Conservation (phyloP, 169 alveolate species). For the Plasmodium yoelii region DNA sequence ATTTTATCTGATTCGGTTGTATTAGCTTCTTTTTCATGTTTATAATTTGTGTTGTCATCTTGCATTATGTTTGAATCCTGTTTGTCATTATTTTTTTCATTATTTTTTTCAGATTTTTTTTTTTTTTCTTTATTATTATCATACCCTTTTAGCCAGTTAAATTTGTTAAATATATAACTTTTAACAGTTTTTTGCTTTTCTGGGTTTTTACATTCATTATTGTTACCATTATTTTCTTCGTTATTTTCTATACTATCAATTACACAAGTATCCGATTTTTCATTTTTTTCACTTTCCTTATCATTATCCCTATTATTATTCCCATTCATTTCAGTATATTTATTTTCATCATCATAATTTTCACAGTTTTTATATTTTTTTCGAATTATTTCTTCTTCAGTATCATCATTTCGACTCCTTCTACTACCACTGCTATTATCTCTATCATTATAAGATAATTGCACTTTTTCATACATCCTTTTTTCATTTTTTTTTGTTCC, state of each 20-base stretch:
- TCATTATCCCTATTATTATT: neutral
- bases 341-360: neutral
- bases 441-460: slow-evolving; percentile 17
- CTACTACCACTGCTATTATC: slow-evolving; percentile 9
- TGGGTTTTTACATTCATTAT: neutral
- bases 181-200: slow-evolving; percentile 38
- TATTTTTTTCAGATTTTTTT: neutral
- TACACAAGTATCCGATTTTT: neutral
- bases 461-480: slow-evolving; percentile 42
- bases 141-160: slow-evolving; percentile 45
- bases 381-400: slow-evolving; percentile 26
- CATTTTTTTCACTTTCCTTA: neutral
- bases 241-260: neutral
- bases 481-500: slow-evolving; percentile 35
- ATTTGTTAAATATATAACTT: slow-evolving; percentile 35
- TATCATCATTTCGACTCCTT: slow-evolving; percentile 18
- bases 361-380: slow-evolving; percentile 37
- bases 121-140: slow-evolving; percentile 43
- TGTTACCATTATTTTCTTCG: neutral
- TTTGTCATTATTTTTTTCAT: too few species aligned
- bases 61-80: too few species aligned
- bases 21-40: too few species aligned
- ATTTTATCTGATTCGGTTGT: too few species aligned
- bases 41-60: too few species aligned
- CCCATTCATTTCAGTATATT: neutral